Evolutionary conservation across 371 early-diverging fungal genomes (phyloP).

Genomic region (Nematocida minor): DNA sequence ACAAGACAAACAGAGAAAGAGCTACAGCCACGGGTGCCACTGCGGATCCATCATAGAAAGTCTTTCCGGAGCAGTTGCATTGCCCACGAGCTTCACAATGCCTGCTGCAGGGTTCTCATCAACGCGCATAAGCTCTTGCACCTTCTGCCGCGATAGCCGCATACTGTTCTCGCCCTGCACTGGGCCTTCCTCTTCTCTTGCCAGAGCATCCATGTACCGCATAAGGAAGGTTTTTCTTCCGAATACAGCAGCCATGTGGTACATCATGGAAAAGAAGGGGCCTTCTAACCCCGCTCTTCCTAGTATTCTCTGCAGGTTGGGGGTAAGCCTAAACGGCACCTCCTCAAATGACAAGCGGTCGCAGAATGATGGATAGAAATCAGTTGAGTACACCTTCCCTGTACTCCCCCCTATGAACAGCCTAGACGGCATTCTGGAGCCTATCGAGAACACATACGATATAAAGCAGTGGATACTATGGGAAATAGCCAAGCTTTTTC

Average conservation of each 20-base stretch:
- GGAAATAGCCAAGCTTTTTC: slow-evolving; percentile 36
- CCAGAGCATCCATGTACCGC: slow-evolving; percentile 23
- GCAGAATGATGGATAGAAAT: slow-evolving; percentile 43
- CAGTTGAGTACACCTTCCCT: slow-evolving; percentile 37
- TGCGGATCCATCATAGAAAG: slow-evolving; percentile 51
- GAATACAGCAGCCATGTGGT: slow-evolving; percentile 32
- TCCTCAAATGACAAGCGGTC: slow-evolving; percentile 8
- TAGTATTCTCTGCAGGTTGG: slow-evolving; percentile 54
- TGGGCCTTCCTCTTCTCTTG: slow-evolving; percentile 25
- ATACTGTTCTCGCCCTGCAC: slow-evolving; percentile 25
- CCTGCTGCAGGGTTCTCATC: slow-evolving; percentile 4
- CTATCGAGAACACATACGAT: slow-evolving; percentile 47
- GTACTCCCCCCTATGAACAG: slow-evolving; percentile 21
- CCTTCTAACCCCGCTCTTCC: slow-evolving; percentile 58
- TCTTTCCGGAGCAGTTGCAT: slow-evolving; percentile 44
- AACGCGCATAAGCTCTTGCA: slow-evolving; percentile 1
- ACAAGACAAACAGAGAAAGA: not conserved
- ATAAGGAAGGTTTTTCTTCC: slow-evolving; percentile 25
- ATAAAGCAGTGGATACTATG: slow-evolving; percentile 48
- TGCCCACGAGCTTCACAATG: slow-evolving; percentile 36
- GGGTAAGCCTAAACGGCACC: slow-evolving; percentile 50
- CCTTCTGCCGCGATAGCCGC: slow-evolving; percentile 12
- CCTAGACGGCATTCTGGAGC: slow-evolving; percentile 41
- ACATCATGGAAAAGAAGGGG: slow-evolving; percentile 52
- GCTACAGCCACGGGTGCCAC: slow-evolving; percentile 55